Evolutionary conservation across 352 stramenopile genomes (phyloP), one percentile per base, ranked within the genome.

Genomic region (Phytophthora hybrid): DNA sequence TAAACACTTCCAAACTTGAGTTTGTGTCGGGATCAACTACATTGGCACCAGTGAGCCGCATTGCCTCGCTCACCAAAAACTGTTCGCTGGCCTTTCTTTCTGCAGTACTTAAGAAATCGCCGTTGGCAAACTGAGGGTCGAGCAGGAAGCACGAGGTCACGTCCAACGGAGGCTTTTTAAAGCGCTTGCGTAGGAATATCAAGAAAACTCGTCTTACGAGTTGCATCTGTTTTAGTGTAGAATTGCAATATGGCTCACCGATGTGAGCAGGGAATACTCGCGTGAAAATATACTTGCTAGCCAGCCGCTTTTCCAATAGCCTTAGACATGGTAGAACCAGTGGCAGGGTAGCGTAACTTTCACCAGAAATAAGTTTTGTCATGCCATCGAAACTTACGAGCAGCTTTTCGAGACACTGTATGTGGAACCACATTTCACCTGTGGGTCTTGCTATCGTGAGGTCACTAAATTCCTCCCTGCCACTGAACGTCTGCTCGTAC

Each of bases 171-270:
- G 66, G 8, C 16, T 51, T 26, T 19, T 31, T 19, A 37, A 66
- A 61, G 1, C 47, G 56, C n/a, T 65, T 72, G 5, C 23, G 21
- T 5, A 72, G 57, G 3, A 72, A 19, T 34, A 65, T 8, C 18
- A 66, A 37, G 29, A 61, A 66, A 39, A 60, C 9, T 0, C 65
- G 56, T 29, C 65, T 37, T 19, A 62, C 56, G 2, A 72, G 29
- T 8, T 72, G 57, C 56, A 66, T 54, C 9, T 56, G 32, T 14
- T 41, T 66, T 6, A 72, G 9, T 13, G 34, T 51, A 0, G 32
- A 1, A n/a, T 8, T 18, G 11, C 55, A 61, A 10, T 62, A 72
- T 13, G 10, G 57, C 23, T 72, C 34, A 29, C 57, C 65, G 29
- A 23, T 19, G 23, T 72, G 57, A 41, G 46, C 14, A 32, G 0